These are phyloP conservation scores for Clonostachys sp. DNA, from an alignment of 2,329 filamentous ascomycete genomes.

Conservation along the genomic window DNA sequence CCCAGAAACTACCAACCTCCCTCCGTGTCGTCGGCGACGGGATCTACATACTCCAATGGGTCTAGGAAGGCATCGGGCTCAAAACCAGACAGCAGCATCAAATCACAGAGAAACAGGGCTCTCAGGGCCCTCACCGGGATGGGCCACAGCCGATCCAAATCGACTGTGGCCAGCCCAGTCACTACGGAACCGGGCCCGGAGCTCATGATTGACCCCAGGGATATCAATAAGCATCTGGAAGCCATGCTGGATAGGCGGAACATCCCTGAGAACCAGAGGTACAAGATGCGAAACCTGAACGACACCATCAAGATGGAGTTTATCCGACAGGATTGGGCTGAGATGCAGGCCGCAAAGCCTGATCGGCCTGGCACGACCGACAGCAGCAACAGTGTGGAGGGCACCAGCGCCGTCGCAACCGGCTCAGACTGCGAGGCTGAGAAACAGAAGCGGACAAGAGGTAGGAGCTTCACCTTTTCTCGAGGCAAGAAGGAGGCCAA, in stretches of 20 bases:
- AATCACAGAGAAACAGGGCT: slow-evolving; percentile 32
- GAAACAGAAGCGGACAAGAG: slow-evolving; percentile 43
- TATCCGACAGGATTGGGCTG: slow-evolving; percentile 81
- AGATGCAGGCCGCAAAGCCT: slow-evolving; percentile 50
- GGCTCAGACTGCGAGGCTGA: slow-evolving; percentile 35
- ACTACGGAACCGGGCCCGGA: slow-evolving; percentile 35
- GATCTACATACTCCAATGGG: neutral
- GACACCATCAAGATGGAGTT: slow-evolving; percentile 94
- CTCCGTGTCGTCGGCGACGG: neutral
- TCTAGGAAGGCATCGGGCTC: neutral
- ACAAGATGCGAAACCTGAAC: slow-evolving; percentile 89
- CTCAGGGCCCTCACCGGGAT: slow-evolving; percentile 30
- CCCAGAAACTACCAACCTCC: neutral
- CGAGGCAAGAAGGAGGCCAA: slow-evolving; percentile 49
- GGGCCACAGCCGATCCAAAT: slow-evolving; percentile 30
- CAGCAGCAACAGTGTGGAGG: slow-evolving; percentile 31
- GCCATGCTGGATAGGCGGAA: slow-evolving; percentile 78
- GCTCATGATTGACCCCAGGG: slow-evolving; percentile 41
- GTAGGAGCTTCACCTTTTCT: slow-evolving; percentile 69
- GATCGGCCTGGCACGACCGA: slow-evolving; percentile 37
- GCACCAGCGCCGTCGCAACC: slow-evolving; percentile 18
- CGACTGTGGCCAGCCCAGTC: slow-evolving; percentile 21
- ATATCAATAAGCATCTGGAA: slow-evolving; percentile 54
- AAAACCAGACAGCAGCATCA: slow-evolving; percentile 14
- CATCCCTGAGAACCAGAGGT: slow-evolving; percentile 88